These are phyloP conservation scores for Inga leiocalycina DNA, from an alignment of 306 rosid species.

Conservation along the genomic window DNA sequence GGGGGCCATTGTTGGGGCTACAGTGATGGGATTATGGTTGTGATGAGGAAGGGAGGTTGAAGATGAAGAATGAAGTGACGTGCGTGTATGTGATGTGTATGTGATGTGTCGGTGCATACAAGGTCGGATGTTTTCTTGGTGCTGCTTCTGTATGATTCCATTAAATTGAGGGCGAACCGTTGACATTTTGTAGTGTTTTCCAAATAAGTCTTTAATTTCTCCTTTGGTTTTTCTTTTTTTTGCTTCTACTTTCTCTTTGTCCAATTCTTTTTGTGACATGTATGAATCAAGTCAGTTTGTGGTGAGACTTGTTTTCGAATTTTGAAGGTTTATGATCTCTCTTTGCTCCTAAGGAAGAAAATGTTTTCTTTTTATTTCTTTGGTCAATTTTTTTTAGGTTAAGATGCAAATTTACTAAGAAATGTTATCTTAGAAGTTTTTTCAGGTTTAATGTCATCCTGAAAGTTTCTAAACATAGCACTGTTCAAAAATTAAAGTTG, in stretches of 20 bases:
- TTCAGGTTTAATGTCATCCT: too few relatives aligned
- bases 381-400: too few relatives aligned
- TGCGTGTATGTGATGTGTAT: neutral
- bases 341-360: neutral
- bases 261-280: neutral
- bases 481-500: too few relatives aligned
- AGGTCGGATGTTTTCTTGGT: neutral
- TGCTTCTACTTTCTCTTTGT: neutral
- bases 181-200: conserved; percentile 33
- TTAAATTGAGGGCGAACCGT: neutral
- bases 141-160: neutral
- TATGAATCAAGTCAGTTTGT: conserved; percentile 7
- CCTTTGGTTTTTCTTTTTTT: neutral
- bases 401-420: accelerated
- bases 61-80: conserved; percentile 5
- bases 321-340: neutral
- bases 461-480: too few relatives aligned
- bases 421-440: too few relatives aligned
- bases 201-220: conserved; percentile 15
- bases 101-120: neutral
- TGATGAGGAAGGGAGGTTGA: conserved; percentile 13
- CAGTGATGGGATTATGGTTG: neutral
- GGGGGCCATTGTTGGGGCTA: conserved; percentile 24
- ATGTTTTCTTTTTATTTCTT: neutral
- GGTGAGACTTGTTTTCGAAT: neutral